These are phyloP conservation scores for Leishmania tropica DNA, from an alignment of 208 protist species.

Conservation along the genomic window DNA sequence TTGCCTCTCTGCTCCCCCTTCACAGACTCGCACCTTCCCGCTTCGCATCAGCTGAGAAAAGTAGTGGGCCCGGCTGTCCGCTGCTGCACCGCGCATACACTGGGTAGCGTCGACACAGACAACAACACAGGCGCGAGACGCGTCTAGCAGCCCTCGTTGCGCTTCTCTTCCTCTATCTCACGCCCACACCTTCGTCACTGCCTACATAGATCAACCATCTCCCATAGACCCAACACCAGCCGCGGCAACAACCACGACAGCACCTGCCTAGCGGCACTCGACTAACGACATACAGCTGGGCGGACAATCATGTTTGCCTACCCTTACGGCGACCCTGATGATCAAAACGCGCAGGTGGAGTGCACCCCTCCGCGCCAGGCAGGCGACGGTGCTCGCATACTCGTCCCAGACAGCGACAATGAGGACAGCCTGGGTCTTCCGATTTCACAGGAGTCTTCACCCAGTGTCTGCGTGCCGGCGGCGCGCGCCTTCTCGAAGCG, in stretches of 20 bases:
- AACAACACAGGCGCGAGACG: background rate
- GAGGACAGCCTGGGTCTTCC: slow-evolving; percentile 23
- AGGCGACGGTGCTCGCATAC: background rate
- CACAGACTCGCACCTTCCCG: background rate
- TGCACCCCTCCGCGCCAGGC: background rate
- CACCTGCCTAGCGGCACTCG: background rate
- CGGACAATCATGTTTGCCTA: background rate
- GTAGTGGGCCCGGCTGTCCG: background rate
- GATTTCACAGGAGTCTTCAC: background rate
- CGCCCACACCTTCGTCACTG: background rate
- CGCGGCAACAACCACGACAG: too few relatives aligned
- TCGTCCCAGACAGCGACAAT: slow-evolving; percentile 34
- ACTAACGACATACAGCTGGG: background rate
- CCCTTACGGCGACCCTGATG: background rate
- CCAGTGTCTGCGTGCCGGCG: background rate
- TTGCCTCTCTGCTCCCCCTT: background rate
- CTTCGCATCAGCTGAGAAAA: background rate
- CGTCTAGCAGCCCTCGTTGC: background rate
- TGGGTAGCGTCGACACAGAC: background rate
- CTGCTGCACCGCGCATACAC: background rate
- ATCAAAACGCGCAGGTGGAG: background rate
- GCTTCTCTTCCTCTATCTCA: background rate
- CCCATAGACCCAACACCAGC: background rate
- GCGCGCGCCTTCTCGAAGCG: slow-evolving; percentile 31
- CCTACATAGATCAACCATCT: slow-evolving; percentile 1